Percentiles rank a stretch among this genome's conserved stretches.
These are phyloP conservation scores for Scutellaria baicalensis DNA, from an alignment of 257 asterid genomes.

Conservation along the genomic window DNA sequence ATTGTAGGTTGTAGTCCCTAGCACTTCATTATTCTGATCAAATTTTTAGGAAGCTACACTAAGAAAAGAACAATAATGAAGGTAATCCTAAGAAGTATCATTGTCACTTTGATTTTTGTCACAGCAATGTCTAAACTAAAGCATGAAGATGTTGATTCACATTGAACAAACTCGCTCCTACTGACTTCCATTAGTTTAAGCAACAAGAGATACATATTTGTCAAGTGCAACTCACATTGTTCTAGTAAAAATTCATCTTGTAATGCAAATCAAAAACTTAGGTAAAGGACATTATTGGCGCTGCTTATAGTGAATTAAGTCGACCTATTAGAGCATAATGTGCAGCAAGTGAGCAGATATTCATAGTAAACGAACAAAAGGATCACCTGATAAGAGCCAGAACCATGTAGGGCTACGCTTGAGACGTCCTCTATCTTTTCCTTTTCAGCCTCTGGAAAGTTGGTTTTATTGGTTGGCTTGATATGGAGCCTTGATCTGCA, in stretches of 20 bases:
- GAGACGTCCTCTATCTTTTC: conserved; percentile 34
- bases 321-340: background rate
- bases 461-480: conserved; percentile 77
- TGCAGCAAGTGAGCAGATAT: background rate
- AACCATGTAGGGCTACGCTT: background rate
- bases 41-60: background rate
- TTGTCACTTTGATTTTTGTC: background rate
- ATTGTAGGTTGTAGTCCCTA: background rate
- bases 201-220: background rate
- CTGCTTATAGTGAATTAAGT: background rate
- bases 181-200: background rate
- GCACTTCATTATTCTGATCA: background rate
- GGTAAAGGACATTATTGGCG: background rate
- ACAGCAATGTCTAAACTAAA: background rate
- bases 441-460: conserved; percentile 65
- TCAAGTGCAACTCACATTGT: background rate
- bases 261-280: background rate
- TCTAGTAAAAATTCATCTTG: background rate
- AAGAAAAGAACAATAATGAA: background rate
- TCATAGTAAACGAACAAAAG: conserved; percentile 5
- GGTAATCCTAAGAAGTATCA: background rate
- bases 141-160: background rate
- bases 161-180: background rate
- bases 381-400: conserved; percentile 15
- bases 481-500: conserved; percentile 26